These are phyloP conservation scores for Pochonia chlamydosporia DNA, from an alignment of 2,329 filamentous ascomycete genomes.

Conservation along the genomic window DNA sequence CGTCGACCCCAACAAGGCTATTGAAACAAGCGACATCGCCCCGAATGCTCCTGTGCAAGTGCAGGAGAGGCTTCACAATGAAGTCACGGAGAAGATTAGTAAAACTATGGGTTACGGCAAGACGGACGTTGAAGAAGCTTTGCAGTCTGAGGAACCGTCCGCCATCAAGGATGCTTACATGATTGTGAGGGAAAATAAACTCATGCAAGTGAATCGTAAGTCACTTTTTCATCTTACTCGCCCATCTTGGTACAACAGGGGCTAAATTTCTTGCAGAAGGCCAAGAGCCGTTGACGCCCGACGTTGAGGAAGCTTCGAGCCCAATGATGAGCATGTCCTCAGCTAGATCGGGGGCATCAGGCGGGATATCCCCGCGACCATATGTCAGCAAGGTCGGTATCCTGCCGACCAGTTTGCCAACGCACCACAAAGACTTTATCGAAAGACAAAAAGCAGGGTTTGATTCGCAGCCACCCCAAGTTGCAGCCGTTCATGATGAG, in stretches of 20 bases:
- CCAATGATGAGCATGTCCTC: conserved; percentile 51
- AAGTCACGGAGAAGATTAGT: conserved; percentile 91
- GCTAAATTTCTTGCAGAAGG: conserved; percentile 25
- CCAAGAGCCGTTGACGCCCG: conserved; percentile 26
- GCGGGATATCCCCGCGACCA: conserved; percentile 42
- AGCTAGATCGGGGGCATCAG: conserved; percentile 46
- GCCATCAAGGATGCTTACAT: conserved; percentile 99
- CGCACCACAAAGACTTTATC: conserved; percentile 88
- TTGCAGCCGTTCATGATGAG: conserved; percentile 41
- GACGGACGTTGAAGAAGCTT: conserved; percentile 88
- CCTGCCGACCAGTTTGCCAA: conserved; percentile 81
- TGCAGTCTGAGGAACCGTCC: conserved; percentile 87
- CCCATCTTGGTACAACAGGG: conserved; percentile 18
- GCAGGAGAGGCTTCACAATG: conserved; percentile 84
- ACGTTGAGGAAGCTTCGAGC: conserved; percentile 36
- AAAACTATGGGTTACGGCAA: conserved; percentile 98
- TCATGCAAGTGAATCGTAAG: conserved; percentile 93
- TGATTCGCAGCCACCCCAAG: conserved; percentile 35
- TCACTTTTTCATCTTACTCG: conserved; percentile 18
- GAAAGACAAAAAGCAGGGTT: conserved; percentile 57
- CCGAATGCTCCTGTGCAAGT: conserved; percentile 72
- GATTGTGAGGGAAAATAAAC: conserved; percentile 94
- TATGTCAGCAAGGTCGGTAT: conserved; percentile 85
- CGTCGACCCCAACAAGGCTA: conserved; percentile 88
- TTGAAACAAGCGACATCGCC: conserved; percentile 75